phyloP scores from a whole-genome alignment of 2,329 filamentous ascomycete genomes.

The Zymoseptoria pseudotritici region DNA sequence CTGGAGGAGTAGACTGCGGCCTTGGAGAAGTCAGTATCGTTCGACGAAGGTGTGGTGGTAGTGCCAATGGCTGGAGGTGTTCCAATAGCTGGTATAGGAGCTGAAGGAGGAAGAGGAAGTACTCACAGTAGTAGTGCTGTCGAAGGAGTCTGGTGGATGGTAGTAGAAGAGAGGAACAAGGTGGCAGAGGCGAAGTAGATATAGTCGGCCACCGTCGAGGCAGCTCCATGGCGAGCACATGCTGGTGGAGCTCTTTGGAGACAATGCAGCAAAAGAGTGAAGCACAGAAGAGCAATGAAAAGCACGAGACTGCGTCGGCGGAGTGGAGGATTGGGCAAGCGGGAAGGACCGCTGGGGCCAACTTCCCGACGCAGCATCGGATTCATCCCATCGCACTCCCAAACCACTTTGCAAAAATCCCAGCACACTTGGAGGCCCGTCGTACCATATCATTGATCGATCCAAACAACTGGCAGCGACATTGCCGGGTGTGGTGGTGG shows the following conservation, averaged over 20 bases:
- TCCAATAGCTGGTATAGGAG: neutral
- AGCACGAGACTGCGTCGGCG: neutral
- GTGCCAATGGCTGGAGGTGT: neutral
- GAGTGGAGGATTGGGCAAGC: neutral
- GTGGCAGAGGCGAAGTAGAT: neutral
- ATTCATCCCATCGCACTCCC: neutral
- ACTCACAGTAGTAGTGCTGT: neutral
- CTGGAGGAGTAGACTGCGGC: neutral
- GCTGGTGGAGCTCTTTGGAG: neutral
- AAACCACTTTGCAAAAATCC: neutral
- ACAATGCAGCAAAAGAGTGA: neutral
- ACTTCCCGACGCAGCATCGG: neutral
- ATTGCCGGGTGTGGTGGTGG: neutral
- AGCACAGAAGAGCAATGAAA: neutral
- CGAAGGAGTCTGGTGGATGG: neutral
- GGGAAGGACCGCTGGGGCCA: neutral
- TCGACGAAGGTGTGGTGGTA: neutral
- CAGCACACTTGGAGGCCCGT: neutral
- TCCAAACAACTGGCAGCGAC: neutral
- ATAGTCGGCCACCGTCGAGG: neutral
- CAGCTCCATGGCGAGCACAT: neutral
- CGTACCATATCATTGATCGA: neutral
- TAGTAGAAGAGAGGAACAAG: neutral
- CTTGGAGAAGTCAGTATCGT: neutral
- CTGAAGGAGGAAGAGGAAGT: neutral